Conservation (phyloP, 2,329 filamentous ascomycete genomes). For the Hyphodiscus sp. region DNA sequence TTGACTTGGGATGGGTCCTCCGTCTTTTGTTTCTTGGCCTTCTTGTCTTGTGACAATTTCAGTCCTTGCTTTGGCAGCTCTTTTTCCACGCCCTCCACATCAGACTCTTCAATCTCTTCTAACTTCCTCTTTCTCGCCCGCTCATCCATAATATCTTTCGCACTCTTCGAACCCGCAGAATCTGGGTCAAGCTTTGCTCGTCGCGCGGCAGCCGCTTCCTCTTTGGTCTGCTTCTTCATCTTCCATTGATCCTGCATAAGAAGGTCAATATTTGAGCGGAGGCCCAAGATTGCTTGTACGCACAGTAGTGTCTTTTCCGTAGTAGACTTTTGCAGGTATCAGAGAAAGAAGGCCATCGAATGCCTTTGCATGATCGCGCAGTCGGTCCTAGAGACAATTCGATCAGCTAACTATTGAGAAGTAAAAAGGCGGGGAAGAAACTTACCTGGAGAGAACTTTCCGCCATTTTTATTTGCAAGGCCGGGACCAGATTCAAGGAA, state of each 20-base stretch:
- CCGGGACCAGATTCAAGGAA: neutral
- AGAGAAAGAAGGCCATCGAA: conserved; percentile 55
- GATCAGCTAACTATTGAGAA: conserved; percentile 8
- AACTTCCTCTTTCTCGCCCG: conserved; percentile 75
- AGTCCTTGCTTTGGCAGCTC: conserved; percentile 61
- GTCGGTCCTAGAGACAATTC: conserved; percentile 38
- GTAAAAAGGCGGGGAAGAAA: conserved; percentile 19
- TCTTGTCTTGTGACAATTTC: conserved; percentile 38
- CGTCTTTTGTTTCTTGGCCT: conserved; percentile 50
- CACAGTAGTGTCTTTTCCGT: conserved; percentile 63
- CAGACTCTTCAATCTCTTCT: conserved; percentile 49
- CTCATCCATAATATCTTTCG: conserved; percentile 90
- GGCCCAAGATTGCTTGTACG: conserved; percentile 27
- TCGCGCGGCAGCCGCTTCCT: conserved; percentile 75
- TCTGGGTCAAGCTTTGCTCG: conserved; percentile 87
- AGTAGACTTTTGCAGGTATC: conserved; percentile 67
- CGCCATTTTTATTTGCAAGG: conserved; percentile 27
- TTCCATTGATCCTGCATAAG: conserved; percentile 76
- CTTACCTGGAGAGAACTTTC: conserved; percentile 29
- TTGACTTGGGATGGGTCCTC: conserved; percentile 13
- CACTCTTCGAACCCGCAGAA: conserved; percentile 65
- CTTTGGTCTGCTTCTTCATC: conserved; percentile 92
- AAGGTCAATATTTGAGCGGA: neutral
- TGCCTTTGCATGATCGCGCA: conserved; percentile 38
- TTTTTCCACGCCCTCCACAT: conserved; percentile 47